Percentiles rank a stretch among this genome's conserved stretches.
Conservation (phyloP, 176 grass and related monocot genomes). For the Avena eriantha region DNA sequence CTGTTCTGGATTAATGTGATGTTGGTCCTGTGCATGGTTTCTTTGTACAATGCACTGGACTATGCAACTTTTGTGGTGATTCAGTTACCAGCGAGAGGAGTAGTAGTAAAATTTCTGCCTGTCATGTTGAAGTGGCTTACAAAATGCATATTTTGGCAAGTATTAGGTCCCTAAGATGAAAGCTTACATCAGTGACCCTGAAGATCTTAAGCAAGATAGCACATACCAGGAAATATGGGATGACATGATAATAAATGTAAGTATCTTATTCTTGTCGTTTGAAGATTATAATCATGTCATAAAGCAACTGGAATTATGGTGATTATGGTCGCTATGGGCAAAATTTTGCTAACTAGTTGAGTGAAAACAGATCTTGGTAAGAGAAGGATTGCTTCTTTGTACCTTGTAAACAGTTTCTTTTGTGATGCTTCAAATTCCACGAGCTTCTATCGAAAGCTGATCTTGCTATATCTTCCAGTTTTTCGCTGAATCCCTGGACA, state of each 20-base stretch:
- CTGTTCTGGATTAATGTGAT: conserved; percentile 18
- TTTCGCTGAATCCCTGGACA: conserved; percentile 93
- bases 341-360: conserved; percentile 15
- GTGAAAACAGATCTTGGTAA: conserved; percentile 25
- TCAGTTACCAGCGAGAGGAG: conserved; percentile 4
- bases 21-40: conserved; percentile 25
- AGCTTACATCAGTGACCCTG: conserved; percentile 95
- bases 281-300: conserved; percentile 32
- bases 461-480: conserved; percentile 66
- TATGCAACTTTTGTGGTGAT: neutral
- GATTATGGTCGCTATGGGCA: neutral
- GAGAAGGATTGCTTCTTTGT: conserved; percentile 21
- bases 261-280: conserved; percentile 51
- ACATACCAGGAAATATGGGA: conserved; percentile 99
- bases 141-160: conserved; percentile 84
- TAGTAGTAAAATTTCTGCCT: conserved; percentile 12
- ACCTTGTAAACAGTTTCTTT: conserved; percentile 9
- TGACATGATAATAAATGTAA: conserved; percentile 97
- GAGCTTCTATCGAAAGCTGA: conserved; percentile 52
- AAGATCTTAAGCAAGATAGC: conserved; percentile 90
- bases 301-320: conserved; percentile 30
- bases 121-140: conserved; percentile 55
- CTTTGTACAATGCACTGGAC: conserved; percentile 31
- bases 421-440: conserved; percentile 19
- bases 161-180: conserved; percentile 99